Conservation (phyloP, 2,329 filamentous ascomycete species). For the Alternaria arborescens region DNA sequence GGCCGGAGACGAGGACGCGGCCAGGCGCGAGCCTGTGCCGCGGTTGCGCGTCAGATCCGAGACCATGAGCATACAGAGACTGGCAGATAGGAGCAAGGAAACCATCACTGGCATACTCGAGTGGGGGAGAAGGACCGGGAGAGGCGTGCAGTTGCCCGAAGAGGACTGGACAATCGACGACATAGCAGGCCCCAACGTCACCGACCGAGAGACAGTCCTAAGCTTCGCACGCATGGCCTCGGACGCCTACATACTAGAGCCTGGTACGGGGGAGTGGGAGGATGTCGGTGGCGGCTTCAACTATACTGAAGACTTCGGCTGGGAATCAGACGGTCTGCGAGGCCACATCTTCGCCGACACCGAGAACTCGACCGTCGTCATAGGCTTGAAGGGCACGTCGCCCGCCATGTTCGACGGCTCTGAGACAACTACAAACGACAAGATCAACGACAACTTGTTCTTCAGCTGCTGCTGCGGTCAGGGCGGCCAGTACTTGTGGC, state of each 20-base stretch:
- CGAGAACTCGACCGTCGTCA: conserved; percentile 84
- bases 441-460: conserved; percentile 96
- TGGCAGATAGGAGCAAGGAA: conserved; percentile 78
- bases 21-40: conserved; percentile 52
- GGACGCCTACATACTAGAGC: conserved; percentile 83
- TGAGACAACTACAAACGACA: conserved; percentile 96
- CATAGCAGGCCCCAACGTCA: conserved; percentile 79
- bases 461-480: conserved; percentile 98
- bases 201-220: conserved; percentile 84
- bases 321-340: conserved; percentile 86
- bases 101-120: conserved; percentile 82
- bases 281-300: conserved; percentile 77
- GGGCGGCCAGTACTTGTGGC: conserved; percentile 88
- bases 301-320: conserved; percentile 87
- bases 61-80: conserved; percentile 76
- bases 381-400: conserved; percentile 89
- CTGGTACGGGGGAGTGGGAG: conserved; percentile 79
- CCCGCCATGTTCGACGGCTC: conserved; percentile 95
- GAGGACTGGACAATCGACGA: conserved; percentile 86
- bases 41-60: conserved; percentile 67
- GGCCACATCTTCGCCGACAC: conserved; percentile 93
- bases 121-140: conserved; percentile 73
- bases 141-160: conserved; percentile 71
- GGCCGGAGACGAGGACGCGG: conserved; percentile 63
- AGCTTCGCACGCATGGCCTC: conserved; percentile 87